Conservation (phyloP, 805 yeast genomes). For the Myxozyma mucilagina region DNA sequence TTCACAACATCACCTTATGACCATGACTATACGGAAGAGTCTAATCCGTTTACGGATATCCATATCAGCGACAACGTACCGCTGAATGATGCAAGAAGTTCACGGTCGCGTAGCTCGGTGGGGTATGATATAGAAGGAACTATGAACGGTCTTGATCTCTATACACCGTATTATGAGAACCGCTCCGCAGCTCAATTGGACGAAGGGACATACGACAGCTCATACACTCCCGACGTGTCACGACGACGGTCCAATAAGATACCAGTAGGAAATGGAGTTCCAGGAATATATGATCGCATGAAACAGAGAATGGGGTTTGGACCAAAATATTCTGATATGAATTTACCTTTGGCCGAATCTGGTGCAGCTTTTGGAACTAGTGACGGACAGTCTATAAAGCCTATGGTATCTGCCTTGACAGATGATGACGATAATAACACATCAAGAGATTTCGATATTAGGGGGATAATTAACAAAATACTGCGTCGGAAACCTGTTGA, state of each 20-base stretch:
- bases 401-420: not conserved
- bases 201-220: constrained; percentile 1
- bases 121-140: not conserved
- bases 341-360: constrained; percentile 26
- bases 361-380: constrained; percentile 13
- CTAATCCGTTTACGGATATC: not conserved
- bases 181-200: not conserved
- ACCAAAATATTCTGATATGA: constrained; percentile 23
- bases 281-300: constrained; percentile 21
- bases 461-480: constrained; percentile 22
- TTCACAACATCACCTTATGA: constrained; percentile 1
- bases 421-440: not conserved
- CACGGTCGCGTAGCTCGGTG: not conserved
- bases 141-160: constrained; percentile 14
- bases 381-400: constrained; percentile 1
- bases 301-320: constrained; percentile 24
- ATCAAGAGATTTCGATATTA: constrained; percentile 18
- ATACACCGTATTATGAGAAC: constrained; percentile 29
- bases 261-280: constrained; percentile 10
- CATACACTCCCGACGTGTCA: not conserved
- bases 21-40: not conserved
- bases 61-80: not conserved
- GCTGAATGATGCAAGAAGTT: not conserved
- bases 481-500: constrained; percentile 36
- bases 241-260: constrained; percentile 8